Conservation (phyloP, 1,284 basidiomycete species). For the Rhodotorula sp. region DNA sequence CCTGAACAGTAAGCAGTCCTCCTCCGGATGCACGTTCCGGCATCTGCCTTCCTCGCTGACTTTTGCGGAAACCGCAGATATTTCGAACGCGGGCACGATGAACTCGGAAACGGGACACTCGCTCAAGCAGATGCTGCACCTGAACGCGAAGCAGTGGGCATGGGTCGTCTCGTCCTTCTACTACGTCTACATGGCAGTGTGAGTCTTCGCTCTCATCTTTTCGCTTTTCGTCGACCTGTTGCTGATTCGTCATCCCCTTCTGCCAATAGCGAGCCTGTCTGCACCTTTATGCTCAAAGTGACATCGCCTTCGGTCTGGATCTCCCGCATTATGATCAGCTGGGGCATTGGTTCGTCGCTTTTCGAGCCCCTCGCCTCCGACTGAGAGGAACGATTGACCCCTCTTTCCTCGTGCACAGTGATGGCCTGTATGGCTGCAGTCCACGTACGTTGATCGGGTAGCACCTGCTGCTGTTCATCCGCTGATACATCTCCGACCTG, state of each 20-base stretch:
- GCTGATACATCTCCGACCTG: too few species aligned
- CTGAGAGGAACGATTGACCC: background rate
- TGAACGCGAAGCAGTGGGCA: constrained; percentile 11
- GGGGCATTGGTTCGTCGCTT: background rate
- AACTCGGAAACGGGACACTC: constrained; percentile 13
- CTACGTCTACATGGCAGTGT: constrained; percentile 1
- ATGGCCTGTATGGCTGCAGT: constrained; percentile 16
- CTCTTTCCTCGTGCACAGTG: background rate
- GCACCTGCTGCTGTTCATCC: background rate
- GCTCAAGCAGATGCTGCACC: constrained; percentile 9
- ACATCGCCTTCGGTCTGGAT: constrained; percentile 11
- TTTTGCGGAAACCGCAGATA: background rate
- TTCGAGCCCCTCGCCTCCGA: too few species aligned
- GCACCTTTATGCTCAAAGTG: constrained; percentile 6
- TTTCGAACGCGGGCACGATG: background rate
- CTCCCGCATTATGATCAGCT: constrained; percentile 13
- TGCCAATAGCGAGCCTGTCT: background rate
- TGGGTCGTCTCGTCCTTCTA: constrained; percentile 6
- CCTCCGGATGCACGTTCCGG: too few species aligned
- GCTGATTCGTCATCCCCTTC: background rate
- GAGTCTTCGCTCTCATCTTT: background rate
- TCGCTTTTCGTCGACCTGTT: background rate
- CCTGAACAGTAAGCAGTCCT: constrained; percentile 1
- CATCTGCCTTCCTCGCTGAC: background rate
- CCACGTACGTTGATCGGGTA: background rate